Evolutionary conservation across 768 basidiomycete species (phyloP).

Genomic region (Albatrellus ellisii): DNA sequence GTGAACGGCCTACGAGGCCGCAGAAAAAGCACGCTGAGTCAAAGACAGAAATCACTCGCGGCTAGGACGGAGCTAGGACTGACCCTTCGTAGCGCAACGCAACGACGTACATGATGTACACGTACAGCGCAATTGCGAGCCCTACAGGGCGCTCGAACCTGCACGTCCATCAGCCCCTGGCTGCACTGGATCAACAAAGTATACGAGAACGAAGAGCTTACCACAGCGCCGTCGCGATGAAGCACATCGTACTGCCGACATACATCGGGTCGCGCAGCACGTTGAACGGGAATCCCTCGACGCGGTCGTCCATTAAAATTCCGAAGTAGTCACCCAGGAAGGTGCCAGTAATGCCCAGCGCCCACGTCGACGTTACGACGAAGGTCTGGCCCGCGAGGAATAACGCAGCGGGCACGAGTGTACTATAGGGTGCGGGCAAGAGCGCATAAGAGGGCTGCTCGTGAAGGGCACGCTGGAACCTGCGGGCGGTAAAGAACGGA

Average conservation of each 20-base stretch:
- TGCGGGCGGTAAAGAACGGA: slow-evolving; percentile 18
- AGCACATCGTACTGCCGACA: slow-evolving; percentile 86
- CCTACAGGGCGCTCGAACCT: slow-evolving; percentile 87
- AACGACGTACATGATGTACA: slow-evolving; percentile 72
- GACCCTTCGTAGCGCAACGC: slow-evolving; percentile 88
- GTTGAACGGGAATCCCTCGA: slow-evolving; percentile 97
- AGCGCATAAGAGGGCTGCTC: slow-evolving; percentile 63
- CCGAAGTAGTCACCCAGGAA: slow-evolving; percentile 82
- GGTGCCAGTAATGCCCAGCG: slow-evolving; percentile 86
- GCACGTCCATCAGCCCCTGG: background rate
- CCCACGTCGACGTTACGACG: slow-evolving; percentile 81
- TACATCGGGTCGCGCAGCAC: slow-evolving; percentile 93
- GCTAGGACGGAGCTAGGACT: slow-evolving; percentile 18
- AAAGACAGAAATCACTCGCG: background rate
- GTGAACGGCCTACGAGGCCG: slow-evolving; percentile 41
- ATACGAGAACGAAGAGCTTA: slow-evolving; percentile 16
- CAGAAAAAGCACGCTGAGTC: slow-evolving; percentile 19
- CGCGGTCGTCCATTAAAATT: slow-evolving; percentile 75
- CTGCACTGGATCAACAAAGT: background rate
- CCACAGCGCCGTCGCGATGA: slow-evolving; percentile 80
- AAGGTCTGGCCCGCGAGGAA: slow-evolving; percentile 71
- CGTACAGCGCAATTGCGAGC: slow-evolving; percentile 63
- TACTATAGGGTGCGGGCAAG: slow-evolving; percentile 53
- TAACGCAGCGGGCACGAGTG: slow-evolving; percentile 42
- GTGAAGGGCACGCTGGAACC: slow-evolving; percentile 61